Conservation (phyloP, 345 rosid genomes). For the Populus pruinosa region DNA sequence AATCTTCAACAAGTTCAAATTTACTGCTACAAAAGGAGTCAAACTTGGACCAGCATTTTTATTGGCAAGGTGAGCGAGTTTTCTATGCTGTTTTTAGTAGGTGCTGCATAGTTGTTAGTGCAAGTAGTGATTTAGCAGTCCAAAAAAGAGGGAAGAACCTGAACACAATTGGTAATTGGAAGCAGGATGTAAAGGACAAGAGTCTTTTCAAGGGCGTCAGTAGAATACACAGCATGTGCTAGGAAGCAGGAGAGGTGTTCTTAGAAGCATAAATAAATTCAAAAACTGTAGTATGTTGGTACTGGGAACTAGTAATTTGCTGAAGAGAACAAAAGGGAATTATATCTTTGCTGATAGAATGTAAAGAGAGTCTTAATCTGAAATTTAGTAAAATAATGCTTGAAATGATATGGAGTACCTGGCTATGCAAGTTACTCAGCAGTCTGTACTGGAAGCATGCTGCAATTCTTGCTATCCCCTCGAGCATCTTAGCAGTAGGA, state of each 20-base stretch:
- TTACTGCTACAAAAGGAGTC: slow-evolving; percentile 76
- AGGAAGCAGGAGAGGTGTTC: slow-evolving; percentile 9
- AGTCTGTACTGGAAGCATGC: not conserved
- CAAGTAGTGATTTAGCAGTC: not conserved
- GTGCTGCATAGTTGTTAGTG: slow-evolving; percentile 3
- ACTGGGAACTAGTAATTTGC: not conserved
- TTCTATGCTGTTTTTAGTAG: slow-evolving; percentile 6
- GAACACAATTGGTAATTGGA: not conserved
- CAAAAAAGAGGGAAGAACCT: not conserved
- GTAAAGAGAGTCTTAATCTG: not conserved
- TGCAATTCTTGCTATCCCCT: not conserved
- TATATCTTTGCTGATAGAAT: not conserved
- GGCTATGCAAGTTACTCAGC: not conserved
- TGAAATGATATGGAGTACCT: not conserved
- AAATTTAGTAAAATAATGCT: not conserved
- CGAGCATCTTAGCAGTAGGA: not conserved
- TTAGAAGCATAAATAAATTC: not conserved
- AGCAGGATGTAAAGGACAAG: not conserved
- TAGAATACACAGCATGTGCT: not conserved
- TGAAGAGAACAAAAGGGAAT: not conserved
- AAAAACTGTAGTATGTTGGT: not conserved
- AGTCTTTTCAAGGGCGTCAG: not conserved
- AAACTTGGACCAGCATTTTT: slow-evolving; percentile 85
- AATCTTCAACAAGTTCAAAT: slow-evolving; percentile 87
- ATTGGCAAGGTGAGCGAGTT: slow-evolving; percentile 62